Conservation (phyloP, 768 basidiomycete species). For the Mycena floridula region DNA sequence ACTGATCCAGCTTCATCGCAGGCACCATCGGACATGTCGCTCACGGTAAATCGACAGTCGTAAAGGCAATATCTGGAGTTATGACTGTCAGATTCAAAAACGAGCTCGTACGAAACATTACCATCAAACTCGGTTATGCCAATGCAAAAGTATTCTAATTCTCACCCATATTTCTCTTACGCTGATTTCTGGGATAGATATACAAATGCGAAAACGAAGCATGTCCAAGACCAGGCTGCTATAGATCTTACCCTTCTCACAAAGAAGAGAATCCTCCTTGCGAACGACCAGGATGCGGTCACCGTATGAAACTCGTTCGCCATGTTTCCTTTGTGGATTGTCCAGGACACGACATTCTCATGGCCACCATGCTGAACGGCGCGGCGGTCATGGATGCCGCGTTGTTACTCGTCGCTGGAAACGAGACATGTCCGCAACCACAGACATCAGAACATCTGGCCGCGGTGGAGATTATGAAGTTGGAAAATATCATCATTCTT, state of each 20-base stretch:
- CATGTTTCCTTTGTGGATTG: conserved; percentile 99
- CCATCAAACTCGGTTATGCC: conserved; percentile 98
- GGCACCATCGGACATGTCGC: conserved; percentile 99
- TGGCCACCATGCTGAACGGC: conserved; percentile 99
- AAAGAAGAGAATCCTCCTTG: conserved; percentile 94
- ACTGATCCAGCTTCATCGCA: conserved; percentile 3
- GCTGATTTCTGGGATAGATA: conserved; percentile 50
- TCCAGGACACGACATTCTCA: conserved; percentile 98
- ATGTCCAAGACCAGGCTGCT: conserved; percentile 92
- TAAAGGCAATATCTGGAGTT: conserved; percentile 97
- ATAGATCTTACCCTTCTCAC: conserved; percentile 87
- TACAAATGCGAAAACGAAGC: conserved; percentile 95
- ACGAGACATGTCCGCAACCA: conserved; percentile 98
- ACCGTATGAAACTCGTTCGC: conserved; percentile 85
- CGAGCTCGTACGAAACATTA: conserved; percentile 97
- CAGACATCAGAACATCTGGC: conserved; percentile 99
- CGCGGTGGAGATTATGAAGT: conserved; percentile 99
- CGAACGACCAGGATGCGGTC: conserved; percentile 87
- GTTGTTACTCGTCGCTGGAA: conserved; percentile 89
- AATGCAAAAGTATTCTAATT: conserved; percentile 84
- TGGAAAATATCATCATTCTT: conserved; percentile 94
- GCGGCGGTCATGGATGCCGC: conserved; percentile 99
- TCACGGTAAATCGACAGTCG: conserved; percentile 93
- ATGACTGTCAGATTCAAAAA: conserved; percentile 99
- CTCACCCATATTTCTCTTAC: conserved; percentile 6